phyloP scores from a whole-genome alignment of 371 early-diverging fungal genomes.

The Catenaria anguillulae region DNA sequence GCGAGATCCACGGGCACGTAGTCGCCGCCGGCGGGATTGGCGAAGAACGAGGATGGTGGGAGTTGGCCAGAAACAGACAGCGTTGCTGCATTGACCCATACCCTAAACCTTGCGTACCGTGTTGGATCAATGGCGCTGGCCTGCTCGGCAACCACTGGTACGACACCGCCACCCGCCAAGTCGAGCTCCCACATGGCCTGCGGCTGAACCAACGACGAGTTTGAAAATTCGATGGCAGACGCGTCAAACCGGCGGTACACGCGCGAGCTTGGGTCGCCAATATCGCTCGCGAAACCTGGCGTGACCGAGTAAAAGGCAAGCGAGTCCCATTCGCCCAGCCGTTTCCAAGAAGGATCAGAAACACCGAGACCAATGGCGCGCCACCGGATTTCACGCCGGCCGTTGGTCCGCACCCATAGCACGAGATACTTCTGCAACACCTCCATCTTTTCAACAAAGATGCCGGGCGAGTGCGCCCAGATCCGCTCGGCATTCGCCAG shows the following conservation, averaged over 20 bases:
- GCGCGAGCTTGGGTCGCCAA: conserved; percentile 7
- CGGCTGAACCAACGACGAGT: conserved; percentile 15
- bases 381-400: conserved; percentile 17
- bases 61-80: neutral
- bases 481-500: conserved; percentile 6
- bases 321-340: conserved; percentile 5
- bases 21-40: neutral
- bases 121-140: neutral
- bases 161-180: neutral
- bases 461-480: conserved; percentile 11
- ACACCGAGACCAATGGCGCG: neutral
- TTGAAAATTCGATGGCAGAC: conserved; percentile 13
- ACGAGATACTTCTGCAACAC: conserved; percentile 23
- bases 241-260: conserved; percentile 11
- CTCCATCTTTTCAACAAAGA: conserved; percentile 27
- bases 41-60: neutral
- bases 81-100: conserved; percentile 7
- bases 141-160: neutral
- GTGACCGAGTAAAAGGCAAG: conserved; percentile 18
- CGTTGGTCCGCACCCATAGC: conserved; percentile 25
- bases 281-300: conserved; percentile 8
- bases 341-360: neutral
- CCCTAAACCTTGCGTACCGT: conserved; percentile 5
- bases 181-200: neutral
- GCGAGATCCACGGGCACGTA: conserved; percentile 15